Percentiles rank a stretch among this genome's conserved stretches.
Conservation (phyloP, 257 asterid genomes). For the Solanum gandarillasii region DNA sequence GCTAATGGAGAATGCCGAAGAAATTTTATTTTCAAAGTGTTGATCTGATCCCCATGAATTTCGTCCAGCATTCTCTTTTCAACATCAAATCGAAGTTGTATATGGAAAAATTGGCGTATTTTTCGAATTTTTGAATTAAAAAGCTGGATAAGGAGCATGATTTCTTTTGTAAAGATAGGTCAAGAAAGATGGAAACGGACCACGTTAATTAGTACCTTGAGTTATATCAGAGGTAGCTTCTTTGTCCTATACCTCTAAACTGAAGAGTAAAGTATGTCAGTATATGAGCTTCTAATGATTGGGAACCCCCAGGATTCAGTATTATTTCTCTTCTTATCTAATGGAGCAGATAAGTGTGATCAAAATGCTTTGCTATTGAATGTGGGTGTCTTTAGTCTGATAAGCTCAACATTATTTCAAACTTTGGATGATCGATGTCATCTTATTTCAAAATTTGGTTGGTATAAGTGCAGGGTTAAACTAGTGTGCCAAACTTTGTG, state of each 20-base stretch:
- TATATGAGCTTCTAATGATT: not conserved
- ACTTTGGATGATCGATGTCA: not conserved
- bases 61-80: not conserved
- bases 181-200: slow-evolving; percentile 6
- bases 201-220: slow-evolving; percentile 15
- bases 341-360: not conserved
- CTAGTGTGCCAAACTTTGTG: not conserved
- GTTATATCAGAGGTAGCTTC: slow-evolving; percentile 9
- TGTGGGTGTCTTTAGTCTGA: not conserved
- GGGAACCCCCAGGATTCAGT: not conserved
- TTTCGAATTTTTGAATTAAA: not conserved
- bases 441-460: not conserved
- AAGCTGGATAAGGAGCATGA: not conserved
- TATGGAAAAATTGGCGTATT: not conserved
- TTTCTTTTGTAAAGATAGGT: not conserved
- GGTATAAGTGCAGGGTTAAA: not conserved
- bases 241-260: not conserved
- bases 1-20: not conserved
- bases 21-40: not conserved
- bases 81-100: not conserved
- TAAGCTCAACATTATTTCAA: not conserved
- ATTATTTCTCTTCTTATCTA: not conserved
- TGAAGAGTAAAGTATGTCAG: not conserved
- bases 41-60: not conserved
- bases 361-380: not conserved